Conservation (phyloP, 73 alveolate species). For the Urostyla sp. region DNA sequence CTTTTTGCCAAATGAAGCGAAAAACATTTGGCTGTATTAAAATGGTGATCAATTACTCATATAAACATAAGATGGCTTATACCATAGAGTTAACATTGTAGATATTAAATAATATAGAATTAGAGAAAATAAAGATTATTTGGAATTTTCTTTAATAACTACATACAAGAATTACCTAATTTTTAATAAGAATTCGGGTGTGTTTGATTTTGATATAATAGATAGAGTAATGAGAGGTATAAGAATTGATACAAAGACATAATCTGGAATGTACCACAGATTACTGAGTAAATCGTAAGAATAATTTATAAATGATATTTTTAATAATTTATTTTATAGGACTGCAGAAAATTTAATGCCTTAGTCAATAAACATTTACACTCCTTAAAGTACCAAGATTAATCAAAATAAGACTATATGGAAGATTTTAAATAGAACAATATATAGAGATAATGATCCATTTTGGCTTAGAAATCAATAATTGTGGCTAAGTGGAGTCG, state of each 20-base stretch:
- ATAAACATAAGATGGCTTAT: constrained; percentile 47
- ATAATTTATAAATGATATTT: background rate
- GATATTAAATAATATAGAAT: constrained; percentile 7
- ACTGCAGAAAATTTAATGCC: constrained; percentile 47
- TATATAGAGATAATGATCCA: constrained; percentile 1
- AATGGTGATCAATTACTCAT: constrained; percentile 52
- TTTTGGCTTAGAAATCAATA: constrained; percentile 34
- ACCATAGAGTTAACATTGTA: constrained; percentile 43
- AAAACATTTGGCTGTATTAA: constrained; percentile 34
- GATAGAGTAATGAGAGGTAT: constrained; percentile 43
- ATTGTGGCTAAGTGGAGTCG: background rate
- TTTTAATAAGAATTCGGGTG: constrained; percentile 1
- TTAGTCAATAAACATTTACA: background rate
- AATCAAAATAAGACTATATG: constrained; percentile 29
- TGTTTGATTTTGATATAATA: constrained; percentile 21
- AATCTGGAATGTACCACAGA: constrained; percentile 7
- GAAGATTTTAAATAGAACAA: constrained; percentile 47
- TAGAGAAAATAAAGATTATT: constrained; percentile 10
- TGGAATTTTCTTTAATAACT: background rate
- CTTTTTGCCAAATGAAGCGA: background rate
- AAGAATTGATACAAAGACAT: constrained; percentile 8
- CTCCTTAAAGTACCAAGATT: constrained; percentile 4
- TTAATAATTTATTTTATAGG: constrained; percentile 48
- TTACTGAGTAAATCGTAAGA: constrained; percentile 29
- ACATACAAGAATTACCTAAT: constrained; percentile 20